Evolutionary conservation across 1,139 yeast genomes (phyloP).

Genomic region (Diutina mesorugosa): DNA sequence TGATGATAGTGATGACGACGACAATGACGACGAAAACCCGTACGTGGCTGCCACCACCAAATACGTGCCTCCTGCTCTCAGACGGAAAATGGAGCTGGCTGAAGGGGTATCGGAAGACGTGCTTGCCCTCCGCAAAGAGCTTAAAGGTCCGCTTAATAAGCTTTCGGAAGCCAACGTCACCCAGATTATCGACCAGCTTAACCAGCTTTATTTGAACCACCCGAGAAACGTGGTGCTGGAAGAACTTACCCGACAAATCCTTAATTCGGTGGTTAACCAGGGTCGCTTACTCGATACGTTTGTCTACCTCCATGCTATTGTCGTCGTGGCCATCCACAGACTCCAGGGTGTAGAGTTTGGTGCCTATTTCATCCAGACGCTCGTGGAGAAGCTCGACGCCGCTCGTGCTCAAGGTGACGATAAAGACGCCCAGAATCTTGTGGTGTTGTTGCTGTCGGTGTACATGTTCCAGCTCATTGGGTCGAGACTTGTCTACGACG

Average conservation of each 20-base stretch:
- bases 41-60: constrained; percentile 14
- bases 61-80: constrained; percentile 79
- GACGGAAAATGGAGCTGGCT: constrained; percentile 34
- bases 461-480: constrained; percentile 70
- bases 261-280: constrained; percentile 58
- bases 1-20: constrained; percentile 14
- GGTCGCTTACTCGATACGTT: constrained; percentile 63
- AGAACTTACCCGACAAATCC: constrained; percentile 44
- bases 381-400: constrained; percentile 52
- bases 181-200: constrained; percentile 57
- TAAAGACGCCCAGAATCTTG: constrained; percentile 55
- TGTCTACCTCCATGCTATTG: constrained; percentile 67
- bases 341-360: constrained; percentile 84
- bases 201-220: constrained; percentile 44
- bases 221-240: constrained; percentile 74
- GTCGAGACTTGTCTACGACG: constrained; percentile 63
- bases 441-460: constrained; percentile 64
- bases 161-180: constrained; percentile 75
- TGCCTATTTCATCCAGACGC: constrained; percentile 68
- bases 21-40: constrained; percentile 7
- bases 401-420: neutral
- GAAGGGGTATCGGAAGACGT: constrained; percentile 36
- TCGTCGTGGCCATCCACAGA: constrained; percentile 64
- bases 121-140: constrained; percentile 37
- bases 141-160: constrained; percentile 76